Percentiles rank a stretch among this genome's conserved stretches.
Conservation (phyloP, 768 basidiomycete species). For the Pulveroboletus sp. region DNA sequence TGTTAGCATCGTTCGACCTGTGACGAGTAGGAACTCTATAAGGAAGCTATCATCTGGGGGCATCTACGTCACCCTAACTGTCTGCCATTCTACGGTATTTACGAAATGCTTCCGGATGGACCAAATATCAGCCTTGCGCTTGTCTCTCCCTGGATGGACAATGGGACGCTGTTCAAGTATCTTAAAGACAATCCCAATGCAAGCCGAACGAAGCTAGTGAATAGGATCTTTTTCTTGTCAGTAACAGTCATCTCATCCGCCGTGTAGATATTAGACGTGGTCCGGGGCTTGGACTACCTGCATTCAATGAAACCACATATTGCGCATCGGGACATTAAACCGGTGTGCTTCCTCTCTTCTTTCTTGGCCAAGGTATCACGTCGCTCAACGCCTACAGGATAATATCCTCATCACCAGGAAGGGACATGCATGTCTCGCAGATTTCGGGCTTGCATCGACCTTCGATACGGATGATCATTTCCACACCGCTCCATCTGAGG, state of each 20-base stretch:
- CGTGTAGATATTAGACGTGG: conserved; percentile 39
- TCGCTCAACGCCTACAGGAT: conserved; percentile 28
- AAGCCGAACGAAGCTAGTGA: conserved; percentile 31
- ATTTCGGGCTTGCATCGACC: conserved; percentile 39
- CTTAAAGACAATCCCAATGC: conserved; percentile 21
- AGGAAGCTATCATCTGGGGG: conserved; percentile 34
- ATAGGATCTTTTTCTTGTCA: not conserved
- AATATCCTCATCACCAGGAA: conserved; percentile 44
- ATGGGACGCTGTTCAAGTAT: conserved; percentile 29
- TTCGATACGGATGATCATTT: conserved; percentile 16
- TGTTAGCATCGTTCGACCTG: not conserved
- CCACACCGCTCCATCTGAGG: conserved; percentile 5
- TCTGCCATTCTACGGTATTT: conserved; percentile 34
- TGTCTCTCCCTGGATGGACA: conserved; percentile 39
- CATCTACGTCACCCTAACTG: conserved; percentile 33
- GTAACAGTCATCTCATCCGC: not conserved
- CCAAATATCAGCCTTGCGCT: conserved; percentile 20
- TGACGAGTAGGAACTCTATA: conserved; percentile 18
- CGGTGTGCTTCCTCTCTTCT: conserved; percentile 15
- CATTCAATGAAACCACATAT: conserved; percentile 39
- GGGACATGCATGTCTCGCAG: conserved; percentile 43
- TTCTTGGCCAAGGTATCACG: not conserved
- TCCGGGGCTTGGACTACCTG: conserved; percentile 40
- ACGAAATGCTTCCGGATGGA: conserved; percentile 8
- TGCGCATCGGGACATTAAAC: conserved; percentile 29